Evolutionary conservation across 345 rosid genomes (phyloP), one percentile per base, ranked within the genome.

Genomic region (Linum usitatissimum): DNA sequence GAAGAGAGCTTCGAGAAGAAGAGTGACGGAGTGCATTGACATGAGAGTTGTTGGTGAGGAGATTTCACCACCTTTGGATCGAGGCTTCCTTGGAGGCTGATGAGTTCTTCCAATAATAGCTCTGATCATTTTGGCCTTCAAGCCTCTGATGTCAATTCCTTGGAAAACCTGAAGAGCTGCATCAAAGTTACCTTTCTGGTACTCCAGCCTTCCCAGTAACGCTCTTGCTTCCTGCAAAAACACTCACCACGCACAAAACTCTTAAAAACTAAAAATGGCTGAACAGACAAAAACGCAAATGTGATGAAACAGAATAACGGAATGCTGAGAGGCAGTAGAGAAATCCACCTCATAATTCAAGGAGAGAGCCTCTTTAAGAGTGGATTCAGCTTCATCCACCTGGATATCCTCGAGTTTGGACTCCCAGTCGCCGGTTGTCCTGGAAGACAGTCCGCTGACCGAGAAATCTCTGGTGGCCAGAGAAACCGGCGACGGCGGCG

Each of bases 91-190:
- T 4, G 38, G 38, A 7, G 38, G 38, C 38, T 71, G 85, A 49
- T 77, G 83, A 55, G 75, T 82, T 76, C 84, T 82, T 76, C 80
- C 86, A 18, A 61, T 68, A 55, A 94, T 85, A 55, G 97, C 90
- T 63, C 65, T 78, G 18, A 62, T 75, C 78, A 94, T 86, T 77
- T 92, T 80, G 2, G 92, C 85, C 64, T 77, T 70, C 66, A 90
- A 84, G 63, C 71, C 75, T 67, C 63, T 81, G 60, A 83, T 72
- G 63, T 94, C 97, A 66, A 94, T 94, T 28, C 97, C 96, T 63
- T 77, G 96, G 70, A 90, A 86, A 31, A 94, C 97, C 74, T 90
- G 96, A 78, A 94, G 89, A 20, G 99, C 96, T 19, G 95, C 99
- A 70, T 84, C 96, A 61, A 81, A 90, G 70, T 86, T 90, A 54